Evolutionary conservation across 495 filamentous ascomycete species (phyloP).

Genomic region (Xanthoparmelia taractica): DNA sequence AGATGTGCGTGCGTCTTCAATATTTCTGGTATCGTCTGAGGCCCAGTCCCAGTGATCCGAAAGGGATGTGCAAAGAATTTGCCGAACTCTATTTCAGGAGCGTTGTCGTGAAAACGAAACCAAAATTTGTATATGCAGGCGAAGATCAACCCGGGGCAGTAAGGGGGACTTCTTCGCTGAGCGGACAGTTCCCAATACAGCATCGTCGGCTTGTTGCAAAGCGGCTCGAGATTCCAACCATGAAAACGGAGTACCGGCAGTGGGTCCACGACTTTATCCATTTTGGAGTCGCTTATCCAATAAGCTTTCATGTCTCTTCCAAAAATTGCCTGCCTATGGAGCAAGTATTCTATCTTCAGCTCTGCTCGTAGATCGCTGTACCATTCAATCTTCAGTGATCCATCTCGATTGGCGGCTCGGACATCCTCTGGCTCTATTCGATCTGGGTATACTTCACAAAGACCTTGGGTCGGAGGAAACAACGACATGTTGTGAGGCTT

Average conservation of each 20-base stretch:
- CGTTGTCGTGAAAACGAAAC: not conserved
- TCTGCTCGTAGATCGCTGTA: not conserved
- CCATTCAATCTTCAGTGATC: not conserved
- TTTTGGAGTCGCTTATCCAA: not conserved
- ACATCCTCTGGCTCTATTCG: not conserved
- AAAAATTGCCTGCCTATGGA: not conserved
- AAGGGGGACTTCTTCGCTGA: not conserved
- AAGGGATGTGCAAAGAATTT: not conserved
- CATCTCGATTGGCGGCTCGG: not conserved
- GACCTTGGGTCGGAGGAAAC: not conserved
- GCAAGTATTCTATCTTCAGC: not conserved
- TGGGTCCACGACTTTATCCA: not conserved
- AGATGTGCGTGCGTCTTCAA: not conserved
- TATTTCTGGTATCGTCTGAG: not conserved
- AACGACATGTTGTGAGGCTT: not conserved
- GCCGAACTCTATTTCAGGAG: not conserved
- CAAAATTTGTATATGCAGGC: slow-evolving; percentile 3
- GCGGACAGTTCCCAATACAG: not conserved
- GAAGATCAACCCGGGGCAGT: not conserved
- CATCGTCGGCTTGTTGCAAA: not conserved
- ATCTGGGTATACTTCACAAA: not conserved
- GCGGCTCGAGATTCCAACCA: not conserved
- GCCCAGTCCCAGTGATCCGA: not conserved
- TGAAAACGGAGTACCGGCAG: not conserved
- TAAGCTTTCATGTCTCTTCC: not conserved